Conservation (phyloP, 2,329 filamentous ascomycete genomes). For the Hypoxylon sp. region DNA sequence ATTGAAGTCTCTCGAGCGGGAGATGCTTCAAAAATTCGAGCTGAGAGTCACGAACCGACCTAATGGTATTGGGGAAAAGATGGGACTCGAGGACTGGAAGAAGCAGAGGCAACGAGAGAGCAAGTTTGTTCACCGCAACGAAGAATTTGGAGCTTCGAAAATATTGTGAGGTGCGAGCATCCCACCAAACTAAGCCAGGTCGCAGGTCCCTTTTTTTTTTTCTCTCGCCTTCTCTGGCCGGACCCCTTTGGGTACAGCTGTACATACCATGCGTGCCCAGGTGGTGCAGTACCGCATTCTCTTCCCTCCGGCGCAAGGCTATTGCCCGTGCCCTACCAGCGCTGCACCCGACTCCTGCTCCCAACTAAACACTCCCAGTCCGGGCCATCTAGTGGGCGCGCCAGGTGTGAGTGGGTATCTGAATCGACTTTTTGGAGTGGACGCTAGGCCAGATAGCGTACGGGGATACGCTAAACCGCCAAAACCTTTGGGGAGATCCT, state of each 20-base stretch:
- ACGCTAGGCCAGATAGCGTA: slow-evolving; percentile 37
- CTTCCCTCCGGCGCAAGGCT: slow-evolving; percentile 23
- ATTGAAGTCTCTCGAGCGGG: slow-evolving; percentile 36
- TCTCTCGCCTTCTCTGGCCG: slow-evolving; percentile 11
- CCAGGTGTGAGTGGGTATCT: slow-evolving; percentile 34
- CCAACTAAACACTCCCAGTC: slow-evolving; percentile 26
- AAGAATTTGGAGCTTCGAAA: slow-evolving; percentile 26
- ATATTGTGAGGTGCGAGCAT: slow-evolving; percentile 32
- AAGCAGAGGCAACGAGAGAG: slow-evolving; percentile 11
- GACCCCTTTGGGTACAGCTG: no score
- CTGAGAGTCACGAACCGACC: slow-evolving; percentile 35
- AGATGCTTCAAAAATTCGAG: slow-evolving; percentile 11
- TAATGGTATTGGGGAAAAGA: slow-evolving; percentile 12
- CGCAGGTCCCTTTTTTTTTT: slow-evolving; percentile 16
- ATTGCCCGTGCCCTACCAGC: slow-evolving; percentile 1
- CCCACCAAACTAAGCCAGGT: slow-evolving; percentile 21
- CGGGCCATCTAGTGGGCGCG: slow-evolving; percentile 9
- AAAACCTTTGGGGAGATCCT: slow-evolving; percentile 46
- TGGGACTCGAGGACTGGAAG: not conserved
- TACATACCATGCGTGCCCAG: no score
- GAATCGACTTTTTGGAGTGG: slow-evolving; percentile 39
- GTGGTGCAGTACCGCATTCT: slow-evolving; percentile 14
- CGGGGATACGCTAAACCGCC: slow-evolving; percentile 36
- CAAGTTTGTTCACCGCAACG: slow-evolving; percentile 14
- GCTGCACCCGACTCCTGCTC: slow-evolving; percentile 4